Base-by-base conservation (phyloP, 2,329 filamentous ascomycete genomes). In the Penicillium sp. region DNA sequence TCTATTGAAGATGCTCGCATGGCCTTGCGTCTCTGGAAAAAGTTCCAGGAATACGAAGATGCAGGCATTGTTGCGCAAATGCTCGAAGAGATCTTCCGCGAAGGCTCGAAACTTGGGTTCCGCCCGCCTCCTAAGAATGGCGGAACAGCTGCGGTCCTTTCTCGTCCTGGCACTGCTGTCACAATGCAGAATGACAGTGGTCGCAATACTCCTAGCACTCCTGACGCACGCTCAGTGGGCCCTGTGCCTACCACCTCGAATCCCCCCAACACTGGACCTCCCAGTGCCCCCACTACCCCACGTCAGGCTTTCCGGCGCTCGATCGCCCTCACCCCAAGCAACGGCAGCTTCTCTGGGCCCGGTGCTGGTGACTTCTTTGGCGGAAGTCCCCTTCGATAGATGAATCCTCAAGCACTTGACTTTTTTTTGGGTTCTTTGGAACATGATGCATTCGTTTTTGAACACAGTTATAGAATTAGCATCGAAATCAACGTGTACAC, bases 1-100 rank as follows among this genome's bases (percentile, higher is more conserved):
- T 93, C 88, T 10, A 95, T 99, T 62, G 94, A 97, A 73, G 94
- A 99, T 71, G 92, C 94, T 0, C 83, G 89, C 24, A 97, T 93
- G 39, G 94, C 95, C 0, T 80, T 97, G 39, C 90, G 91, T 69
- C 79, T 99, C 8, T 99, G 84, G 82, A 83, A 88, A 42, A 97
- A 96, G 72, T 97, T 92, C 72, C 82, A 90, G 59, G 92, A 97
- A 75, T 97, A 90, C 66, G 80, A 88, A 48, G 91, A 95, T 62
- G 91, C 90, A 0, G 93, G 92, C 0, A 86, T 96, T 4, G 77
- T 96, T 48, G 87, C 94, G 65, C 79, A 85, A 34, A 94, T 94
- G 78, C 81, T 97, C 45, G 86, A 92, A 68, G 91, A 96, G 64
- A 90, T 97, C 7, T 97, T 96, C 73, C 79, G 72, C 66, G 83